Evolutionary conservation across 768 basidiomycete genomes (phyloP).

Genomic region (Tricholoma furcatifolium): DNA sequence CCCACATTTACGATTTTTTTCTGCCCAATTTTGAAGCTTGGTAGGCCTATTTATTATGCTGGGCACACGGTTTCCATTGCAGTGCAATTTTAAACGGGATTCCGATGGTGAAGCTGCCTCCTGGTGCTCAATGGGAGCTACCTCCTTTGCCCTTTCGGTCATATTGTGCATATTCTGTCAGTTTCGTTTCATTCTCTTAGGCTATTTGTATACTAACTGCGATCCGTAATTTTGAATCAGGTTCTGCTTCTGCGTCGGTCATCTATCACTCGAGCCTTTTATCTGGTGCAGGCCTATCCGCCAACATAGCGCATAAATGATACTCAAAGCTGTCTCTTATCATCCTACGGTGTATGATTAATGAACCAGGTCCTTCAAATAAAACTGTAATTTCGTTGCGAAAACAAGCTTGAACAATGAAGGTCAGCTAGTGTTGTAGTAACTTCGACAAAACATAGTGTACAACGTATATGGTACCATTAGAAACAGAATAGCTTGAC

Average conservation of each 20-base stretch:
- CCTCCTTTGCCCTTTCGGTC: slow-evolving; percentile 1
- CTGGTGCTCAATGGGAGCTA: slow-evolving; percentile 8
- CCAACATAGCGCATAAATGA: slow-evolving; percentile 1
- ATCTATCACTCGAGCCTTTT: background rate
- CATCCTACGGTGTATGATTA: too few relatives aligned
- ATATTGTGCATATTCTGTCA: slow-evolving; percentile 4
- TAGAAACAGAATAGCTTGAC: too few relatives aligned
- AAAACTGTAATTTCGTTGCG: too few relatives aligned
- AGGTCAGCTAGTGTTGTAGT: too few relatives aligned
- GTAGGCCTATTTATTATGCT: slow-evolving; percentile 8
- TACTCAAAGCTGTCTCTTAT: too few relatives aligned
- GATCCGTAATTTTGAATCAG: background rate
- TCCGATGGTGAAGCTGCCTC: slow-evolving; percentile 9
- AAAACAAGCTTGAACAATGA: too few relatives aligned
- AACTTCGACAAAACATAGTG: too few relatives aligned
- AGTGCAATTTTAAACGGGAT: slow-evolving; percentile 5
- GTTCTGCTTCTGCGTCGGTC: background rate
- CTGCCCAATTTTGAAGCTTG: background rate
- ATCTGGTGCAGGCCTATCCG: slow-evolving; percentile 1
- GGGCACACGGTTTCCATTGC: slow-evolving; percentile 6
- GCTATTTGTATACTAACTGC: background rate
- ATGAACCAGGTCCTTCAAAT: too few relatives aligned
- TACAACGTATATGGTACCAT: too few relatives aligned
- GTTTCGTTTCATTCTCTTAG: background rate
- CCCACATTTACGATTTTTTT: background rate